Evolutionary conservation across 2,329 filamentous ascomycete genomes (phyloP), one percentile per base, ranked within the genome.

Genomic region (Cytospora mali): DNA sequence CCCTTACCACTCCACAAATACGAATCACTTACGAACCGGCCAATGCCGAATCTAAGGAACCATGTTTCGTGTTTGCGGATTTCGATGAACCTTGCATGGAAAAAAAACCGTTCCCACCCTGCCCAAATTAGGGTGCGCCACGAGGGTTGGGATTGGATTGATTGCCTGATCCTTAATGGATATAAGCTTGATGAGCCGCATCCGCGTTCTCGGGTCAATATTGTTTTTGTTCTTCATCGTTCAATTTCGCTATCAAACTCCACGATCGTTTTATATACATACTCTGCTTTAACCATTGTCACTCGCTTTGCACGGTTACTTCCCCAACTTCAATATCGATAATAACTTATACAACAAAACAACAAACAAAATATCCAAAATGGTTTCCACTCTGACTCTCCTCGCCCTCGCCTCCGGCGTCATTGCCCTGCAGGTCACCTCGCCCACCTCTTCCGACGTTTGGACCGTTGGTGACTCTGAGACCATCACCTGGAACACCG

Each of bases 381-480:
- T 65, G 64, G 61, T 65, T 14, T 65, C 60, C 42, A 55, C 62
- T 50, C 49, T 65, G 29, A 18, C 56, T 35, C 56, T 65, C 39
- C 64, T 65, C 28, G 64, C 64, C 49, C 61, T 65, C 49, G 64
- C 61, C 61, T 56, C 64, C 3, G 39, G 56, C 52, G 64, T 56
- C 53, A 28, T 62, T 28, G 64, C 64, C 56, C 64, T 65, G 48
- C 21, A 63, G 61, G 61, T 65, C 35, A 65, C 64, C 57, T 63
- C 61, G 39, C 64, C 64, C 46, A 39, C n/a, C 56, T 29, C 54
- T n/a, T n/a, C n/a, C n/a, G n/a, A n/a, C 53, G 62, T 65, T 48
- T 65, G 64, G 64, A 63, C 56, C 35, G 58, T 48, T 5, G 64
- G 64, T 23, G 64, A 65, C 51, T 60, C 62, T 29, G 53, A 65